Evolutionary conservation across 345 rosid species (phyloP).

Genomic region (Dipteronia dyeriana): DNA sequence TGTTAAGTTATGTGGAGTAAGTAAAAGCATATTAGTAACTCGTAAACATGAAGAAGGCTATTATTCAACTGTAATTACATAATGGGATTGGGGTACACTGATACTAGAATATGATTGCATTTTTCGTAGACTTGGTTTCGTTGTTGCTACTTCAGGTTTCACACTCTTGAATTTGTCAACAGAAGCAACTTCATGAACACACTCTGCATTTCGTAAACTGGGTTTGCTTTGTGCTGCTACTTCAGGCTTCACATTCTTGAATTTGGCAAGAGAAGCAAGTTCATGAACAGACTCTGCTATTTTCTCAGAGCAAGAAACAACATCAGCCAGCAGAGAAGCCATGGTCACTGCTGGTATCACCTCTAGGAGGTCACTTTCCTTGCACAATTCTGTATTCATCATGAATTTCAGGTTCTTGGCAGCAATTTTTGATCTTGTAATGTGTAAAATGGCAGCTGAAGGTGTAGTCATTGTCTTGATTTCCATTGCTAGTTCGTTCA

Average conservation of each 20-base stretch:
- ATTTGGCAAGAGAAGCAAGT: slow-evolving; percentile 32
- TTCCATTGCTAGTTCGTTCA: slow-evolving; percentile 36
- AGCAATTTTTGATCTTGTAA: slow-evolving; percentile 30
- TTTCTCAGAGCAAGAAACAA: slow-evolving; percentile 30
- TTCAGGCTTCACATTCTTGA: slow-evolving; percentile 17
- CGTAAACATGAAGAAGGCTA: background rate
- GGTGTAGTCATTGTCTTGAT: slow-evolving; percentile 29
- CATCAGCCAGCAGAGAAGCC: slow-evolving; percentile 33
- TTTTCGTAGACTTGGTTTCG: background rate
- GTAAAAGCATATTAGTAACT: background rate
- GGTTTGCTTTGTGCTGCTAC: background rate
- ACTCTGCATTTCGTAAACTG: background rate
- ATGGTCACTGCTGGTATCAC: slow-evolving; percentile 26
- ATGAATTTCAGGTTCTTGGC: slow-evolving; percentile 23
- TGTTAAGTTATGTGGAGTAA: too few relatives aligned
- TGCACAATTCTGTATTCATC: slow-evolving; percentile 19
- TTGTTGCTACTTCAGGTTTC: slow-evolving; percentile 3
- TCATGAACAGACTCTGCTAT: slow-evolving; percentile 32
- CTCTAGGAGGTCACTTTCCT: slow-evolving; percentile 22
- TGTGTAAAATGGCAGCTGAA: slow-evolving; percentile 22
- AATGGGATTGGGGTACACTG: background rate
- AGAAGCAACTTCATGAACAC: slow-evolving; percentile 10
- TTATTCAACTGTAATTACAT: slow-evolving; percentile 14
- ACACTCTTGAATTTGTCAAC: slow-evolving; percentile 26
- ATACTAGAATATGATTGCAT: background rate